Evolutionary conservation across 2,329 filamentous ascomycete genomes (phyloP).

Genomic region (Colletotrichum zoysiae): DNA sequence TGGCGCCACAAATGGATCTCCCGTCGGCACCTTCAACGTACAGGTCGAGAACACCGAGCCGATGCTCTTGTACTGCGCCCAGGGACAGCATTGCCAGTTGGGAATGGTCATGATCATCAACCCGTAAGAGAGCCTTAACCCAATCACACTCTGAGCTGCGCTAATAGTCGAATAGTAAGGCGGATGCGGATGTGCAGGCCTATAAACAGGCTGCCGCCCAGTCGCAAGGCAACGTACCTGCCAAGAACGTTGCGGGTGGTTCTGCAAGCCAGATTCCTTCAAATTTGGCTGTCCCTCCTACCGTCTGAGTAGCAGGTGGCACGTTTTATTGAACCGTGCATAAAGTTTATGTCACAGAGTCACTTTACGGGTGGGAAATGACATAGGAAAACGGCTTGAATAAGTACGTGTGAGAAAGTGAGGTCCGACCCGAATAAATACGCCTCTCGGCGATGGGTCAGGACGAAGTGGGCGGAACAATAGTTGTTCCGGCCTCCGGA

Average conservation of each 20-base stretch:
- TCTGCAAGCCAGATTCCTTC: slow-evolving; percentile 23
- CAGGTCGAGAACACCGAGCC: slow-evolving; percentile 58
- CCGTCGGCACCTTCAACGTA: slow-evolving; percentile 61
- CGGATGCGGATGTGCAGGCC: slow-evolving; percentile 28
- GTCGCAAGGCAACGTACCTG: slow-evolving; percentile 29
- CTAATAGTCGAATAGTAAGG: slow-evolving; percentile 25
- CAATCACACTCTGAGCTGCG: background rate
- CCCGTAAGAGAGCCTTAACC: slow-evolving; percentile 48
- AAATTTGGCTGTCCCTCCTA: slow-evolving; percentile 23
- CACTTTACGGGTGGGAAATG: too few relatives aligned
- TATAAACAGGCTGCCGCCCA: slow-evolving; percentile 25
- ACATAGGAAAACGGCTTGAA: too few relatives aligned
- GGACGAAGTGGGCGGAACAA: too few relatives aligned
- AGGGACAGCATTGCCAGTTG: slow-evolving; percentile 60
- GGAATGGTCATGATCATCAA: slow-evolving; percentile 67
- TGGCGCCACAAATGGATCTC: slow-evolving; percentile 50
- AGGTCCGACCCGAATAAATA: too few relatives aligned
- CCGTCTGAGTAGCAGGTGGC: background rate
- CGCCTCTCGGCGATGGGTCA: too few relatives aligned
- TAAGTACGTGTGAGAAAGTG: too few relatives aligned
- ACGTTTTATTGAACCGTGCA: background rate
- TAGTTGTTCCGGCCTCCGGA: too few relatives aligned
- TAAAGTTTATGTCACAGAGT: too few relatives aligned
- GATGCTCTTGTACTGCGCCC: slow-evolving; percentile 65
- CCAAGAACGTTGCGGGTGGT: slow-evolving; percentile 34